phyloP scores from a whole-genome alignment of 73 alveolate species.

The Stentor roeselii region DNA sequence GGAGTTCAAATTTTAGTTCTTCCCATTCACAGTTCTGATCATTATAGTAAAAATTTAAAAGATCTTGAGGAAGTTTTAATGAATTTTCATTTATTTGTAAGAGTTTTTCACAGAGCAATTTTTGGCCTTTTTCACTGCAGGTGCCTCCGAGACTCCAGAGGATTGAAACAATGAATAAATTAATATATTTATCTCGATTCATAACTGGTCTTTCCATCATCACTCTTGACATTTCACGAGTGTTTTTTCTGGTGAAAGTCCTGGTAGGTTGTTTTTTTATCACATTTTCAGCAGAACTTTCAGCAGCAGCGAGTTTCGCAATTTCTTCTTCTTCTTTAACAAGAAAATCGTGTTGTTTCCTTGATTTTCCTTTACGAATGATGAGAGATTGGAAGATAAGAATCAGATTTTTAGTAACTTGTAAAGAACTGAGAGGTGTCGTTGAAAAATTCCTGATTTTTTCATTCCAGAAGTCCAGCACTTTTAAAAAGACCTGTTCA shows the following conservation, averaged over 20 bases:
- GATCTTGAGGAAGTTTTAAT: constrained; percentile 14
- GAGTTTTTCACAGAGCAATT: neutral
- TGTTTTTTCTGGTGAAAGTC: neutral
- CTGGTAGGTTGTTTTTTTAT: neutral
- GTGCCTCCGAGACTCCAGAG: constrained; percentile 84
- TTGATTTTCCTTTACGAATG: neutral
- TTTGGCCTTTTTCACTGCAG: constrained; percentile 37
- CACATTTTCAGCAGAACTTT: neutral
- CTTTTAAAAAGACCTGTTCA: constrained; percentile 31
- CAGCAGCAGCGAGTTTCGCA: neutral
- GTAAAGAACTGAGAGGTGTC: constrained; percentile 11
- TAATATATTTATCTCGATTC: constrained; percentile 18
- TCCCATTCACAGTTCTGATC: constrained; percentile 15
- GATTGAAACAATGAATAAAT: constrained; percentile 54
- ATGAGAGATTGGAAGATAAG: neutral
- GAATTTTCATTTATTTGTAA: neutral
- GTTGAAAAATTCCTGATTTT: constrained; percentile 9
- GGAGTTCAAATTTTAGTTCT: neutral
- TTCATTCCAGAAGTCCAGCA: constrained; percentile 31
- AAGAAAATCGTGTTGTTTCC: neutral
- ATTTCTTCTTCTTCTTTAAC: neutral
- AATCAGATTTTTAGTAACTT: neutral
- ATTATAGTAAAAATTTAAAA: neutral
- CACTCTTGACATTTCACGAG: neutral
- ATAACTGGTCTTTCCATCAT: neutral